A percentile compares a stretch with the other conserved stretches of the same genome.
These are phyloP conservation scores for Geotrichum macrosporum DNA, from an alignment of 1,139 yeast species.

Conservation along the genomic window DNA sequence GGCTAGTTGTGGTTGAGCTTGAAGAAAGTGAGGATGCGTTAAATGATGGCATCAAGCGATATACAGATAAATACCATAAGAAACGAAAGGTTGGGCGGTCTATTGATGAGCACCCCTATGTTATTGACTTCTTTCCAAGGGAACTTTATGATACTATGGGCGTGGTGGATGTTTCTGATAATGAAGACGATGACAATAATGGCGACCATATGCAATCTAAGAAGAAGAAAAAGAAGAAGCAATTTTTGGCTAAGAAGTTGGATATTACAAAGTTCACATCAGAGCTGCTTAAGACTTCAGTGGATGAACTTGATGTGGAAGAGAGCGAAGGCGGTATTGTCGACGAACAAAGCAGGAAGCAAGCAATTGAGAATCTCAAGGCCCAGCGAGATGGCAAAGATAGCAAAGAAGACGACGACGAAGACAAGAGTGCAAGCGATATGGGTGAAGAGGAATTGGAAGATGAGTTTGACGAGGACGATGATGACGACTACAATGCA, in stretches of 20 bases:
- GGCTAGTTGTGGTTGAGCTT: constrained; percentile 32
- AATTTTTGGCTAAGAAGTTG: constrained; percentile 23
- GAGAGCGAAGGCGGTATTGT: constrained; percentile 51
- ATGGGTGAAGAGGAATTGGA: constrained; percentile 72
- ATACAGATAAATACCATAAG: constrained; percentile 47
- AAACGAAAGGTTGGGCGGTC: constrained; percentile 72
- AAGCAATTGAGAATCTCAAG: constrained; percentile 25
- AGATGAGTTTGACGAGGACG: constrained; percentile 73
- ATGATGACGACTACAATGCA: constrained; percentile 69
- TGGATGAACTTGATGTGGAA: constrained; percentile 54
- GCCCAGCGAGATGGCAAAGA: no score
- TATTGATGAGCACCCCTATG: constrained; percentile 77
- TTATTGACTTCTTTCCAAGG: constrained; percentile 57
- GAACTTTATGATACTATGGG: constrained; percentile 79
- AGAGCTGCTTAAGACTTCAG: constrained; percentile 33
- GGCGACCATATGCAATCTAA: constrained; percentile 37
- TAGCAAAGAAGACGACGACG: constrained; percentile 50
- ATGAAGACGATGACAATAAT: constrained; percentile 47
- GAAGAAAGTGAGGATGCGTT: constrained; percentile 16
- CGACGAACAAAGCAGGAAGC: constrained; percentile 42
- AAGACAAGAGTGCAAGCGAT: constrained; percentile 51
- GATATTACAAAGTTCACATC: constrained; percentile 33
- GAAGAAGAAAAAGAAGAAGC: constrained; percentile 27
- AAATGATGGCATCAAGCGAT: constrained; percentile 38
- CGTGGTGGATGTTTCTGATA: constrained; percentile 36